Evolutionary conservation across 2,329 filamentous ascomycete species (phyloP).

Genomic region (Raffaelea arxii): DNA sequence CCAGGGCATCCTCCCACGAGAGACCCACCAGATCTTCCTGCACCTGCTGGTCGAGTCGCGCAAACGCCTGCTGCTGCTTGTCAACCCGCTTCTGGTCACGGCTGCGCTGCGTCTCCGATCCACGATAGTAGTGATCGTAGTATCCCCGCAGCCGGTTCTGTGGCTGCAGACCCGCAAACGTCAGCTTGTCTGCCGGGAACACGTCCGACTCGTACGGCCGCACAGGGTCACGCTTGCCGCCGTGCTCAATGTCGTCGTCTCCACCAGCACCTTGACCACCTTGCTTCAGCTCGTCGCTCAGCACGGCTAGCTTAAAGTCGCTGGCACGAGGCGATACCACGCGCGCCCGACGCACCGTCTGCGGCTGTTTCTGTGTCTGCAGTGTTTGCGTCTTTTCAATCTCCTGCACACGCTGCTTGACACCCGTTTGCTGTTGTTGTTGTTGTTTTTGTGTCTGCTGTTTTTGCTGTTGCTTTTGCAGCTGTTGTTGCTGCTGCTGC

Average conservation of each 20-base stretch:
- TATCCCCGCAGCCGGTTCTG: slow-evolving; percentile 53
- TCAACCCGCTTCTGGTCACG: slow-evolving; percentile 52
- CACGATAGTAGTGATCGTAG: slow-evolving; percentile 50
- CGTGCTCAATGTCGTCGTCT: slow-evolving; percentile 80
- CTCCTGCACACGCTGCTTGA: slow-evolving; percentile 48
- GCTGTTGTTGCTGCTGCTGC: slow-evolving; percentile 27
- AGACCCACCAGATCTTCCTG: slow-evolving; percentile 55
- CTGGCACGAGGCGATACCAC: slow-evolving; percentile 43
- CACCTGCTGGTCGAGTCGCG: slow-evolving; percentile 57
- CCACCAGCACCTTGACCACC: slow-evolving; percentile 40
- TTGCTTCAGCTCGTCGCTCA: slow-evolving; percentile 34
- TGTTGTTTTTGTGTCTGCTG: slow-evolving; percentile 19
- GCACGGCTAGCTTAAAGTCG: slow-evolving; percentile 52
- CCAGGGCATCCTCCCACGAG: slow-evolving; percentile 47
- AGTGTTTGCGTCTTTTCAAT: slow-evolving; percentile 47
- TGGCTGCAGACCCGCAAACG: slow-evolving; percentile 46
- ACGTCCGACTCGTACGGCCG: slow-evolving; percentile 61
- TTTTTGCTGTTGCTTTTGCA: slow-evolving; percentile 42
- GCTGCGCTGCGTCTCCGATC: slow-evolving; percentile 55
- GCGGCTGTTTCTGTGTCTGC: slow-evolving; percentile 24
- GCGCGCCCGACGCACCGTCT: slow-evolving; percentile 48
- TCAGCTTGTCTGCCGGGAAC: slow-evolving; percentile 47
- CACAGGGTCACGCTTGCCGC: slow-evolving; percentile 63
- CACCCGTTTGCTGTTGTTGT: slow-evolving; percentile 29
- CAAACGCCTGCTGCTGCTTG: slow-evolving; percentile 37